A percentile compares a stretch with the other conserved stretches of the same genome.
phyloP scores from a whole-genome alignment of 179 eudicot species.

The Camellia oleifera region DNA sequence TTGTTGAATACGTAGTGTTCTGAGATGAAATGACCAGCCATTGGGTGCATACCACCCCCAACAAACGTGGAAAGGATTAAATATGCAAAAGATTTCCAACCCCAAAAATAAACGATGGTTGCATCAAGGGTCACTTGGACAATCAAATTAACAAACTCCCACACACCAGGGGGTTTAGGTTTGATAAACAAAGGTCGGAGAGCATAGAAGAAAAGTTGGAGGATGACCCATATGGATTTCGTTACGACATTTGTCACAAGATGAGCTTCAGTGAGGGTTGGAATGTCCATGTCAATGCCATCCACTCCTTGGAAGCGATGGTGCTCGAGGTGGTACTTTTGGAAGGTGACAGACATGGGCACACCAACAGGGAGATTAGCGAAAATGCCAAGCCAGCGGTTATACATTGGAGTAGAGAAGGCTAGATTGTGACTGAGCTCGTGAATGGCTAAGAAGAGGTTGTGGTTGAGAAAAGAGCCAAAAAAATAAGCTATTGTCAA shows the following conservation, averaged over 20 bases:
- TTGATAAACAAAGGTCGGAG: conserved; percentile 81
- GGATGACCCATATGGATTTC: conserved; percentile 75
- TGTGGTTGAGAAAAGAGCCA: conserved; percentile 94
- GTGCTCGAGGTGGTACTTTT: conserved; percentile 95
- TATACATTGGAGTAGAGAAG: conserved; percentile 79
- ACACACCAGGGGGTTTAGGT: conserved; percentile 92
- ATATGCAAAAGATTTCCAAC: conserved; percentile 76
- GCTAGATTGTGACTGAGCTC: conserved; percentile 99
- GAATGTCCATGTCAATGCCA: conserved; percentile 88
- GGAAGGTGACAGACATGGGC: conserved; percentile 97
- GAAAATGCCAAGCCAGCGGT: conserved; percentile 90
- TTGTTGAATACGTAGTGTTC: conserved; percentile 87
- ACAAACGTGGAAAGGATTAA: conserved; percentile 80
- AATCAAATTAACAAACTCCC: conserved; percentile 72
- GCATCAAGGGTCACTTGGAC: conserved; percentile 69
- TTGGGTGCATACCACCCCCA: conserved; percentile 96
- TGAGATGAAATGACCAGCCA: conserved; percentile 96
- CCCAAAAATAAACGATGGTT: conserved; percentile 62
- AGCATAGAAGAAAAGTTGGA: conserved; percentile 93
- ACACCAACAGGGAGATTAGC: conserved; percentile 97
- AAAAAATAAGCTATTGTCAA: conserved; percentile 67
- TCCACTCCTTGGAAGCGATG: conserved; percentile 91
- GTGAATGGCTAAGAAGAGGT: conserved; percentile 93
- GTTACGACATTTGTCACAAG: conserved; percentile 58
- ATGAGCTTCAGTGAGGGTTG: conserved; percentile 65